These are phyloP conservation scores for Xylaria castorea DNA, from an alignment of 495 filamentous ascomycete species.

Conservation along the genomic window DNA sequence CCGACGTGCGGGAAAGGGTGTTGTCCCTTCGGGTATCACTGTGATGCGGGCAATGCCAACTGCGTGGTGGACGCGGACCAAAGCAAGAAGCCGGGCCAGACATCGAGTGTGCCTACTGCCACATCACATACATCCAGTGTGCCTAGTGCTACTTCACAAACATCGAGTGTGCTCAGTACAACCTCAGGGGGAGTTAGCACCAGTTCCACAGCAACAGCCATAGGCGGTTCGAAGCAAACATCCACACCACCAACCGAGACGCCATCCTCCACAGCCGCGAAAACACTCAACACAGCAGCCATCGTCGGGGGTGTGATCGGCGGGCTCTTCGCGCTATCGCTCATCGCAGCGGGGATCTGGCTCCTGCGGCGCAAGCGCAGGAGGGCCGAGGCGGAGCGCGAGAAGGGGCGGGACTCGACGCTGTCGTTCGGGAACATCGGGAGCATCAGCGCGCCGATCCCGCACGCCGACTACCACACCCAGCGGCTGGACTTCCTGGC, in stretches of 20 bases:
- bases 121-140: conserved; percentile 34
- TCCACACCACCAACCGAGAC: conserved; percentile 25
- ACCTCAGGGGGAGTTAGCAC: conserved; percentile 32
- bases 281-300: conserved; percentile 34
- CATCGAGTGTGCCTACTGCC: conserved; percentile 33
- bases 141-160: conserved; percentile 35
- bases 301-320: conserved; percentile 42
- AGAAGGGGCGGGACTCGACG: conserved; percentile 43
- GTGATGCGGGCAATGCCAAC: conserved; percentile 51
- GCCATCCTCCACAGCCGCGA: conserved; percentile 25
- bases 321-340: conserved; percentile 37
- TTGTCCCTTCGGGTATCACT: conserved; percentile 83
- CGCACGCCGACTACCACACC: conserved; percentile 41
- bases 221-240: conserved; percentile 23
- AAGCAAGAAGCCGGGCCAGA: conserved; percentile 41
- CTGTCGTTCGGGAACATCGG: conserved; percentile 57
- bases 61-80: conserved; percentile 51
- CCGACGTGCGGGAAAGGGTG: conserved; percentile 60
- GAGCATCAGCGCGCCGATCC: conserved; percentile 53
- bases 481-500: conserved; percentile 47
- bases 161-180: conserved; percentile 25
- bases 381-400: conserved; percentile 31
- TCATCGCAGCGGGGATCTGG: conserved; percentile 31
- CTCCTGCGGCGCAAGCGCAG: conserved; percentile 34
- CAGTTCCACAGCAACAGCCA: conserved; percentile 22